These are phyloP conservation scores for Xerocomus spinulosus DNA, from an alignment of 768 basidiomycete genomes.

Conservation along the genomic window DNA sequence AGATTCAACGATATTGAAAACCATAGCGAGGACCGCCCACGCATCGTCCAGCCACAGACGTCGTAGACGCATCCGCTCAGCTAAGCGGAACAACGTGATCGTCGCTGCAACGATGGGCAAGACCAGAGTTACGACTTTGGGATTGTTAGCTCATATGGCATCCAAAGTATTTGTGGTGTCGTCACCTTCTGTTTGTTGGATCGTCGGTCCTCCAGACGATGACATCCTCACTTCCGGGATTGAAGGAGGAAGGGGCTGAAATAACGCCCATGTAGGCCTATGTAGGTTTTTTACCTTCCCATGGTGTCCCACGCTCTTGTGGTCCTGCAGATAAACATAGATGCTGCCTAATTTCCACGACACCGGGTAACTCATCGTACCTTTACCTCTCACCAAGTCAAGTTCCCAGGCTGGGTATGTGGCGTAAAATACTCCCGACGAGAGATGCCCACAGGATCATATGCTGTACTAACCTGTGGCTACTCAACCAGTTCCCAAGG, in stretches of 20 bases:
- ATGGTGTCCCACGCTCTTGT: neutral
- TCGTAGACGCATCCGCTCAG: neutral
- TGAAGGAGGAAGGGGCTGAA: neutral
- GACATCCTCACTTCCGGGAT: neutral
- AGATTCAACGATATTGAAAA: neutral
- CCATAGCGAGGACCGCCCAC: neutral
- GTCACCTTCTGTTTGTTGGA: neutral
- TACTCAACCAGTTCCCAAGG: no score
- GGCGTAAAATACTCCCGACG: neutral
- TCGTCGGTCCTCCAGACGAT: neutral
- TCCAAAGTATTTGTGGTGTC: neutral
- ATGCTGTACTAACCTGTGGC: no score
- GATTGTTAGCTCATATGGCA: neutral
- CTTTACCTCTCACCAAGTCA: neutral
- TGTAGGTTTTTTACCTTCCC: neutral
- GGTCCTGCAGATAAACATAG: neutral
- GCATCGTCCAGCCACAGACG: slow-evolving; percentile 4
- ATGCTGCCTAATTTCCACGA: neutral
- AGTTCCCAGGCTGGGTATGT: neutral
- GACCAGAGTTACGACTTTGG: neutral
- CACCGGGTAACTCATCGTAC: neutral
- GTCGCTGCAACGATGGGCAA: slow-evolving; percentile 1
- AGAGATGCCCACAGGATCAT: no score
- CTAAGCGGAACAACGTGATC: slow-evolving; percentile 1
- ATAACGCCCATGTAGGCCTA: neutral